These are phyloP conservation scores for Populus tremula DNA, from an alignment of 345 rosid species.

Conservation along the genomic window DNA sequence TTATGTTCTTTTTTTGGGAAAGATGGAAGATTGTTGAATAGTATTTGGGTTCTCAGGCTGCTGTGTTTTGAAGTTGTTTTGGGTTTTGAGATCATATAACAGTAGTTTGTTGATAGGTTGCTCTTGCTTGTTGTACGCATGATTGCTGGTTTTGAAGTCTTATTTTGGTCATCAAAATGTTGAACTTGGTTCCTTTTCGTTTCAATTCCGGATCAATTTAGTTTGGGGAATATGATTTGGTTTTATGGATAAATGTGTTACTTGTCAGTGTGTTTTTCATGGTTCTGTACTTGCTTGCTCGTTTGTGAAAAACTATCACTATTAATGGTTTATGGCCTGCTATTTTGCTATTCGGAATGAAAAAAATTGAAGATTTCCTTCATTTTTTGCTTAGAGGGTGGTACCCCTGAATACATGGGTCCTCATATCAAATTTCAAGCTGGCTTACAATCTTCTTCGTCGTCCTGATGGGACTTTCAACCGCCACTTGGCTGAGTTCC, in stretches of 20 bases:
- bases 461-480: slow-evolving; percentile 89
- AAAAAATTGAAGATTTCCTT: slow-evolving; percentile 7
- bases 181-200: neutral
- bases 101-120: neutral
- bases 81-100: slow-evolving; percentile 9
- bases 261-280: neutral
- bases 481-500: slow-evolving; percentile 89
- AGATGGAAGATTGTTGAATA: slow-evolving; percentile 6
- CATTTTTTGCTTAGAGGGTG: slow-evolving; percentile 54
- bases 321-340: neutral
- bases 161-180: neutral
- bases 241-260: slow-evolving; percentile 13
- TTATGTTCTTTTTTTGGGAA: neutral
- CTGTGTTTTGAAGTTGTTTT: neutral
- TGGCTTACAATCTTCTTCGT: slow-evolving; percentile 75
- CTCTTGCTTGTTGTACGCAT: neutral
- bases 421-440: slow-evolving; percentile 80
- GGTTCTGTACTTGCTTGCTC: neutral
- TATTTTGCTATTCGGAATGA: neutral
- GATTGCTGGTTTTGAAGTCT: neutral
- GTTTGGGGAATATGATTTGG: slow-evolving; percentile 12
- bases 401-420: slow-evolving; percentile 93
- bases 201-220: slow-evolving; percentile 10
- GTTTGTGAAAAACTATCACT: neutral
- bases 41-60: neutral